phyloP scores from a whole-genome alignment of 495 filamentous ascomycete genomes.

The Penicillium egyptiacum region DNA sequence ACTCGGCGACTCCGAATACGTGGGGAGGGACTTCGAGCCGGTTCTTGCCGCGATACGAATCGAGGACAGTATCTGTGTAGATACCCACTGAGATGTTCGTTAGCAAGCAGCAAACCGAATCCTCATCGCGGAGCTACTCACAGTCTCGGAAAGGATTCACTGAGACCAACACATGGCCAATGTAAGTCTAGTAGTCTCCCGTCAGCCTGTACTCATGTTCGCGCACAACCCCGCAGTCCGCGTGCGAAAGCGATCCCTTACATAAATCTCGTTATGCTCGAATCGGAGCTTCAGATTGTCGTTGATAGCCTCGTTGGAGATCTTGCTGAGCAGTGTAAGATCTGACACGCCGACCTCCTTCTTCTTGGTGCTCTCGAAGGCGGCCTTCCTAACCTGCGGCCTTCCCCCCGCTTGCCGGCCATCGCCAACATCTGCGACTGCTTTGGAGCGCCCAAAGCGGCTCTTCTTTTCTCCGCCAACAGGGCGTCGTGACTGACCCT shows the following conservation, averaged over 20 bases:
- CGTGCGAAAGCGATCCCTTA: slow-evolving; percentile 43
- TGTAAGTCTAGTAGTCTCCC: slow-evolving; percentile 73
- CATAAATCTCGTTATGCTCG: slow-evolving; percentile 94
- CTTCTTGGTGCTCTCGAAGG: slow-evolving; percentile 94
- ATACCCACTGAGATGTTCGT: slow-evolving; percentile 70
- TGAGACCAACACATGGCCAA: slow-evolving; percentile 98
- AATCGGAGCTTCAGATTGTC: slow-evolving; percentile 98
- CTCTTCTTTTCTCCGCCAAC: slow-evolving; percentile 51
- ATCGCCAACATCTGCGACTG: slow-evolving; percentile 46
- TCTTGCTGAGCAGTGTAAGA: slow-evolving; percentile 95
- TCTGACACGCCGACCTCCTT: slow-evolving; percentile 99
- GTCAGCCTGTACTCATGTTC: slow-evolving; percentile 26
- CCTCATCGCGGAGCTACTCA: slow-evolving; percentile 42
- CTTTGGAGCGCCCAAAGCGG: slow-evolving; percentile 51
- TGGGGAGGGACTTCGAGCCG: slow-evolving; percentile 93
- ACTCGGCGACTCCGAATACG: slow-evolving; percentile 96
- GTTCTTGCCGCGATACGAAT: slow-evolving; percentile 94
- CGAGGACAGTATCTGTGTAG: slow-evolving; percentile 90
- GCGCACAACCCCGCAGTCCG: slow-evolving; percentile 26
- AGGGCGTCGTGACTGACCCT: slow-evolving; percentile 53
- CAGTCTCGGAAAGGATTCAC: slow-evolving; percentile 97
- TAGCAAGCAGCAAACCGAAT: slow-evolving; percentile 10
- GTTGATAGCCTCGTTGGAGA: slow-evolving; percentile 98
- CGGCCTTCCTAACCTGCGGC: slow-evolving; percentile 86
- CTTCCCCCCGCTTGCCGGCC: slow-evolving; percentile 48